Evolutionary conservation across 2,329 filamentous ascomycete genomes (phyloP), one percentile per base, ranked within the genome.

Genomic region (Samsoniella hepiali): DNA sequence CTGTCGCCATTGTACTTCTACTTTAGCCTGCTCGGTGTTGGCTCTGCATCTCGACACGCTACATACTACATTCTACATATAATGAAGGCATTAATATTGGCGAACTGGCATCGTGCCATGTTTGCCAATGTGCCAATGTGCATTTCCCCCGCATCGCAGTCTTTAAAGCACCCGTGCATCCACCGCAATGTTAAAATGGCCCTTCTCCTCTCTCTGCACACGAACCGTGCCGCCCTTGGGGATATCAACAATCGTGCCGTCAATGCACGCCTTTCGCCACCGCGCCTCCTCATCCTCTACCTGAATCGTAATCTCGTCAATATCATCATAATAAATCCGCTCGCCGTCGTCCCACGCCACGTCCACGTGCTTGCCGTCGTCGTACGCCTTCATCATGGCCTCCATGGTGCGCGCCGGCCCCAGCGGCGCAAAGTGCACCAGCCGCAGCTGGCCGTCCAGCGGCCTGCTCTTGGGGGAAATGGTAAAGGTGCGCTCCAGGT

Each of bases 241-340:
- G 1, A 97, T 78, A 64, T 85, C 83, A 3, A 97, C 85, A 69
- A 96, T 96, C 60, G 89, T 92, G 3, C 94, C 94, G 74, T 98
- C 94, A n/a, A 98, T 81, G 73, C 94, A 98, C 15, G 96, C 84
- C 71, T 93, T 86, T 65, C 94, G 82, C 93, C 93, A 97, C 59
- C 87, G 80, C 53, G 79, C 79, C n/a, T 91, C 86, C 17, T 84
- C 79, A 70, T 95, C 91, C 1, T 78, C 66, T 42, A 91, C 87
- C 17, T 84, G 81, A 54, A 97, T 86, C 64, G 77, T 81, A 22
- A 97, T 68, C 58, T 84, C 84, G 2, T 89, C 84, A 7, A 95
- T 82, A 61, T 85, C 82, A 22, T 90, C 84, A 72, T 97, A 97
- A 0, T 81, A 82, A 1, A 97, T 34, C 88, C 2, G 78, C 79